Conservation (phyloP, 306 rosid genomes). For the Prosopis cineraria region DNA sequence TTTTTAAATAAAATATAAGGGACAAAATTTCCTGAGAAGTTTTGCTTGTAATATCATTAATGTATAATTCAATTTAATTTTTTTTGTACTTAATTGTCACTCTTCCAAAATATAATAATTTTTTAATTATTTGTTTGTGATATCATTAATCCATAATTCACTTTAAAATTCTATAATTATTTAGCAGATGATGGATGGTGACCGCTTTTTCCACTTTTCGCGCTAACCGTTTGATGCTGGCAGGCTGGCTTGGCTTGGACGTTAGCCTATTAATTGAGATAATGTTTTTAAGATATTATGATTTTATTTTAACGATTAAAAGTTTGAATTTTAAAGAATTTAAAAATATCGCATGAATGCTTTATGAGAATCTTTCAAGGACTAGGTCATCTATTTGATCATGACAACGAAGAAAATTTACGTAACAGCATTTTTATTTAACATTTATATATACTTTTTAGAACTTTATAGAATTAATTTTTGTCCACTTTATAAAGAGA, state of each 20-base stretch:
- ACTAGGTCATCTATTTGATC: not conserved
- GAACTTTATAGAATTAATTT: not conserved
- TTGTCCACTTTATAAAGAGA: not conserved
- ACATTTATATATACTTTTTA: not conserved
- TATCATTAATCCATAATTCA: not conserved
- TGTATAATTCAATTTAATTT: too few species aligned
- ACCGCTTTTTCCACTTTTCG: not conserved
- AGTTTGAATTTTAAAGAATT: not conserved
- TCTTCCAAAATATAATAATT: too few species aligned
- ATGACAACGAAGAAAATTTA: not conserved
- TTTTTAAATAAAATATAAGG: too few species aligned
- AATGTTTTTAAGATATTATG: not conserved
- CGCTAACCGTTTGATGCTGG: too few species aligned
- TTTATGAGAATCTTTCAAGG: not conserved
- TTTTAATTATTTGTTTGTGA: too few species aligned
- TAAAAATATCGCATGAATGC: not conserved
- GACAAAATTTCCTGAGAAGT: too few species aligned
- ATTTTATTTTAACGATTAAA: not conserved
- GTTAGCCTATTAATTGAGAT: not conserved
- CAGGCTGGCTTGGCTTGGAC: not conserved
- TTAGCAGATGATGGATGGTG: not conserved
- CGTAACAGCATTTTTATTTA: not conserved
- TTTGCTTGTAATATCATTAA: too few species aligned
- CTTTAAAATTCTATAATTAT: not conserved
- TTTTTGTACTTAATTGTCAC: too few species aligned